These are phyloP conservation scores for Dipteronia sinensis DNA, from an alignment of 345 rosid species.

Conservation along the genomic window DNA sequence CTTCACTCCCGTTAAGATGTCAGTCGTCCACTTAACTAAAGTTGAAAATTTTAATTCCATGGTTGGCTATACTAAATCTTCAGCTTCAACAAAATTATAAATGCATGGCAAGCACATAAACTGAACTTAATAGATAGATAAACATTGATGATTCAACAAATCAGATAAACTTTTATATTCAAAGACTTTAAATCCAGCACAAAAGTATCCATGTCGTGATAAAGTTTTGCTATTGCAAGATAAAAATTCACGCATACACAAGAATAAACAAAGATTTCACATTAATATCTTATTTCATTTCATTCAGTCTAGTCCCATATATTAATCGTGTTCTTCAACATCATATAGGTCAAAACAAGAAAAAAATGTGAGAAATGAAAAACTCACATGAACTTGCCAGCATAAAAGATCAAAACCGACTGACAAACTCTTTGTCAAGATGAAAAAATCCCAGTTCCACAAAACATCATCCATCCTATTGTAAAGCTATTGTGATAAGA, in stretches of 20 bases:
- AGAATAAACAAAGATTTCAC: background rate
- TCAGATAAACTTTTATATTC: background rate
- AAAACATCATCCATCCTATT: background rate
- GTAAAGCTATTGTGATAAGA: background rate
- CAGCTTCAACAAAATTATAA: background rate
- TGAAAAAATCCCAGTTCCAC: constrained; percentile 7
- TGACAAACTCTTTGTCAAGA: background rate
- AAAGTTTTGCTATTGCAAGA: background rate
- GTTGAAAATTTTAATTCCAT: background rate
- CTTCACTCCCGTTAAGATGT: background rate
- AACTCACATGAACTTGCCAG: constrained; percentile 8
- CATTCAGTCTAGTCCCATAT: background rate
- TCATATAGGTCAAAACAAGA: constrained; percentile 5
- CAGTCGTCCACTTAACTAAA: background rate
- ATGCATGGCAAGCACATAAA: constrained; percentile 1
- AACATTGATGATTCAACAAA: background rate
- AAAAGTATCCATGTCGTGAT: background rate
- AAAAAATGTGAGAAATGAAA: background rate
- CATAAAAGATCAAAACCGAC: constrained; percentile 16
- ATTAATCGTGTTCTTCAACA: constrained; percentile 2
- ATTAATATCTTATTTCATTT: constrained; percentile 3
- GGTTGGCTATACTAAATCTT: background rate
- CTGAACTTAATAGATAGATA: background rate
- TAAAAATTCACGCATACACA: background rate
- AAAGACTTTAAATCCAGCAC: background rate